Evolutionary conservation across 1,139 yeast genomes (phyloP).

Genomic region (Candida buenavistaensis): DNA sequence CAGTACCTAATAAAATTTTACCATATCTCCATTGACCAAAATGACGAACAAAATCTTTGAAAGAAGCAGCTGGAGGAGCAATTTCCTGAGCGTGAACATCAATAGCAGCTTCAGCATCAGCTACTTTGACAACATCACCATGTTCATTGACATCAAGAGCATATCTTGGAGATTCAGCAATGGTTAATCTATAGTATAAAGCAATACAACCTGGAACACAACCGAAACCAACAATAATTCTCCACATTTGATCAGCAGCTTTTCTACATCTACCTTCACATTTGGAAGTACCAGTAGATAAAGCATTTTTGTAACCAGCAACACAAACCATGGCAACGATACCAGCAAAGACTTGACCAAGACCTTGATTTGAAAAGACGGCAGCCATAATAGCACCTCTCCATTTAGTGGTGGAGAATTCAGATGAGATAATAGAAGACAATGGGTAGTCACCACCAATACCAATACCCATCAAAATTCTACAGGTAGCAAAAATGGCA

Average conservation of each 20-base stretch:
- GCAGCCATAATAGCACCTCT: constrained; percentile 97
- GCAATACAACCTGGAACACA: constrained; percentile 85
- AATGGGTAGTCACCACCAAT: constrained; percentile 99
- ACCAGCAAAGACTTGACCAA: constrained; percentile 90
- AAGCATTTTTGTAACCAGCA: constrained; percentile 65
- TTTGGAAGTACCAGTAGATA: constrained; percentile 52
- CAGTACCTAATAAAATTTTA: constrained; percentile 86
- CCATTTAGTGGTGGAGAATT: constrained; percentile 88
- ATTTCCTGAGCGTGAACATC: constrained; percentile 46
- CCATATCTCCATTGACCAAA: constrained; percentile 89
- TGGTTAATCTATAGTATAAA: constrained; percentile 84
- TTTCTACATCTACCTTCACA: constrained; percentile 66
- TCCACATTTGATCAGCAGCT: constrained; percentile 94
- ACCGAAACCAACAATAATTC: constrained; percentile 84
- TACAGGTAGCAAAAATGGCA: constrained; percentile 71
- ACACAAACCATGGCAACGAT: constrained; percentile 71
- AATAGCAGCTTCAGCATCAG: constrained; percentile 53
- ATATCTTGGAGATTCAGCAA: constrained; percentile 93
- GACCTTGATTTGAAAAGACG: constrained; percentile 89
- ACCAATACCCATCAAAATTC: constrained; percentile 92
- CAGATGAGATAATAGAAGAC: constrained; percentile 89
- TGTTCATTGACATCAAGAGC: constrained; percentile 69
- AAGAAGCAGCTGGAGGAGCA: constrained; percentile 59
- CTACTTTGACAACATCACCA: constrained; percentile 58
- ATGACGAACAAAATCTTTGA: constrained; percentile 62